Conservation (phyloP, 306 rosid genomes). For the Oemleria cerasiformis region DNA sequence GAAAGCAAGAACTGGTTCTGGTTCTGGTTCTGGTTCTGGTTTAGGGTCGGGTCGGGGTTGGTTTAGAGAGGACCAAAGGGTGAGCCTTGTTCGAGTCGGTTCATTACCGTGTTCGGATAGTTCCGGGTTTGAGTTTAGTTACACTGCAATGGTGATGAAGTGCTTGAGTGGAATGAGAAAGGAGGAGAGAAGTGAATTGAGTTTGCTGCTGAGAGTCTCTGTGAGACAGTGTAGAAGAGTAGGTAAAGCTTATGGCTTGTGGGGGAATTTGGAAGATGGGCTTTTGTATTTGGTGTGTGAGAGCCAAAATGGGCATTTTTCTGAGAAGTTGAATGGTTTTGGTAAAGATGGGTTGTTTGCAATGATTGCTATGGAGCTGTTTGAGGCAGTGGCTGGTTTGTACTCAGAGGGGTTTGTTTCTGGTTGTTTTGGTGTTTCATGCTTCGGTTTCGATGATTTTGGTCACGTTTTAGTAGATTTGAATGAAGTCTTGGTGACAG, state of each 20-base stretch:
- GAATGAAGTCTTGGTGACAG: constrained; percentile 52
- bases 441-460: constrained; percentile 60
- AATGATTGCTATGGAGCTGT: constrained; percentile 43
- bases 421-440: constrained; percentile 57
- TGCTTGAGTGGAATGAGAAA: constrained; percentile 68
- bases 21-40: constrained; percentile 22
- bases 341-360: constrained; percentile 40
- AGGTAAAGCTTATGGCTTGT: constrained; percentile 62
- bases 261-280: constrained; percentile 69
- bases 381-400: constrained; percentile 64
- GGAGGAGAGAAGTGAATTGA: constrained; percentile 52
- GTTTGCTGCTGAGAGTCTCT: constrained; percentile 55
- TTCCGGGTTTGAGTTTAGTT: constrained; percentile 43
- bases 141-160: constrained; percentile 47
- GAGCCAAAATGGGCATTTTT: constrained; percentile 29
- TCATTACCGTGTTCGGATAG: constrained; percentile 25
- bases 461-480: constrained; percentile 59
- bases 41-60: constrained; percentile 37
- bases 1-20: constrained; percentile 28
- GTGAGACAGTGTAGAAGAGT: constrained; percentile 38
- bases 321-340: constrained; percentile 38
- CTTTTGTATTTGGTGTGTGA: constrained; percentile 58
- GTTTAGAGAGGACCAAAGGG: constrained; percentile 32
- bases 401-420: constrained; percentile 53
- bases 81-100: constrained; percentile 51